phyloP scores from a whole-genome alignment of 345 rosid species.

The Syzygium aromaticum region DNA sequence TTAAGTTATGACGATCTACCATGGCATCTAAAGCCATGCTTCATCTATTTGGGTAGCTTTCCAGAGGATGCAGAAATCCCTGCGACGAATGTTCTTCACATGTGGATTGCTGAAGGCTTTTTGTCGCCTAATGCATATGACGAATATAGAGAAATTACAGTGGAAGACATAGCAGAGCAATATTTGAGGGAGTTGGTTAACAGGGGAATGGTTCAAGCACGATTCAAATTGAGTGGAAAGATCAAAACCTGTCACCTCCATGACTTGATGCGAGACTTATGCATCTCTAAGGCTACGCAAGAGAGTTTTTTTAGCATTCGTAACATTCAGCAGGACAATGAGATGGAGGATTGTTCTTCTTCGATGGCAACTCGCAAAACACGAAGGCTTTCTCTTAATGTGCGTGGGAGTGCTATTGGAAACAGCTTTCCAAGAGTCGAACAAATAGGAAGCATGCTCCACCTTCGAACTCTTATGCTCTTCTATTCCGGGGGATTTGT shows the following conservation, averaged over 20 bases:
- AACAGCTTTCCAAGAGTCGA: accelerated
- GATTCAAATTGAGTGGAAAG: constrained; percentile 12
- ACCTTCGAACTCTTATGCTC: constrained; percentile 23
- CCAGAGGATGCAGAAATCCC: background rate
- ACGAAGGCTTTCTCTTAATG: background rate
- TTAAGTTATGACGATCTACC: constrained; percentile 25
- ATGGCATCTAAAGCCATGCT: constrained; percentile 16
- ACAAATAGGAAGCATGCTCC: background rate
- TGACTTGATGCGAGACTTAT: constrained; percentile 30
- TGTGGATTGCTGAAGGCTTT: constrained; percentile 11
- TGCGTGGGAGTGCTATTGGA: background rate
- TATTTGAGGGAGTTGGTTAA: constrained; percentile 19
- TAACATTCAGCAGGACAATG: background rate
- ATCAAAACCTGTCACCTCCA: constrained; percentile 30
- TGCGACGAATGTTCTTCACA: too few species aligned
- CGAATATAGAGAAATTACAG: background rate
- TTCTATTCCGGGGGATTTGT: background rate
- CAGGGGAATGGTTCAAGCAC: constrained; percentile 29
- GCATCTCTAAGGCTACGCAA: constrained; percentile 19
- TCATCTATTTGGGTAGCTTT: constrained; percentile 20
- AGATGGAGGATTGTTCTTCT: background rate
- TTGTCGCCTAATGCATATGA: background rate
- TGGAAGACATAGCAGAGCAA: constrained; percentile 21
- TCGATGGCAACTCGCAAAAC: background rate
- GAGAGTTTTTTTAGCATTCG: constrained; percentile 15